Evolutionary conservation across 495 filamentous ascomycete species (phyloP).

Genomic region (Staphylotrichum longicolle): DNA sequence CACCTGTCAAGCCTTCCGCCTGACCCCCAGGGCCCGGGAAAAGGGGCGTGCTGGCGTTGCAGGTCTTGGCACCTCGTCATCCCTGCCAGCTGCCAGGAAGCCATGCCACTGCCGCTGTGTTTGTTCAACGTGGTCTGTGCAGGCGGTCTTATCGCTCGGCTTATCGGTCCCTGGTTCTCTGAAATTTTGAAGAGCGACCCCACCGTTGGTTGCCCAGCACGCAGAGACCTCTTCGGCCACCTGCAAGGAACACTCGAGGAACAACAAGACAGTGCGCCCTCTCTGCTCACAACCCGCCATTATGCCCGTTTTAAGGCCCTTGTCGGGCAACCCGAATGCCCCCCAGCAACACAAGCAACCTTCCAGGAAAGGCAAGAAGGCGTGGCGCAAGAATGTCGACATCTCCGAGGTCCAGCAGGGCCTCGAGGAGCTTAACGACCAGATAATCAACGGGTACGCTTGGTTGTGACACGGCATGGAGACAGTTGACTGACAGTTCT

Average conservation of each 20-base stretch:
- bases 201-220: conserved; percentile 16
- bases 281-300: conserved; percentile 5
- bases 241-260: neutral
- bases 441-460: conserved; percentile 83
- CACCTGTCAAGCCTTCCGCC: conserved; percentile 10
- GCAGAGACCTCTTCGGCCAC: neutral
- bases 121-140: neutral
- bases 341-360: conserved; percentile 69
- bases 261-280: conserved; percentile 1
- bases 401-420: conserved; percentile 79
- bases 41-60: conserved; percentile 14
- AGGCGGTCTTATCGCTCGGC: neutral
- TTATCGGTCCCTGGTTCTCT: conserved; percentile 23
- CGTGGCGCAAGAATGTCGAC: conserved; percentile 97
- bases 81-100: conserved; percentile 12
- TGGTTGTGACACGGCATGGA: neutral
- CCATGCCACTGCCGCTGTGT: neutral
- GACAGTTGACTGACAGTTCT: conserved; percentile 26
- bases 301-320: conserved; percentile 34
- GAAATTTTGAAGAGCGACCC: conserved; percentile 29
- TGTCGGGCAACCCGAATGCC: conserved; percentile 39
- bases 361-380: conserved; percentile 95
- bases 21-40: neutral
- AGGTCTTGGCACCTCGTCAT: conserved; percentile 36
- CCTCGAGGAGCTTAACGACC: conserved; percentile 77